These are phyloP conservation scores for Pueraria montana DNA, from an alignment of 306 rosid genomes.

Conservation along the genomic window DNA sequence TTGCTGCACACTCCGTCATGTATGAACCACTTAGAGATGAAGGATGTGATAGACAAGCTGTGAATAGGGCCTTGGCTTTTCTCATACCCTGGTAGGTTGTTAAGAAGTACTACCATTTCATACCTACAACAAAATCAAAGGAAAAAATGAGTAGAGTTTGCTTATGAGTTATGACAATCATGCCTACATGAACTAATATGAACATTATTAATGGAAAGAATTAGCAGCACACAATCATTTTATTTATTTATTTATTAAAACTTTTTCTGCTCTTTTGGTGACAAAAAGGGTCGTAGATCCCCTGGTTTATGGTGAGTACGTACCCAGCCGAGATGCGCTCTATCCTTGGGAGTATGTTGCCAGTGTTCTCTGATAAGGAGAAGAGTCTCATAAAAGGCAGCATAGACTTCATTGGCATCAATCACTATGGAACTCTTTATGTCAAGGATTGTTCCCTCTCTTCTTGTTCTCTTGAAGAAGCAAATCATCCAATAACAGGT, in stretches of 20 bases:
- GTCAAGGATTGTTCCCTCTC: conserved; percentile 62
- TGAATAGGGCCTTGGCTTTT: conserved; percentile 65
- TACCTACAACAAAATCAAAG: background rate
- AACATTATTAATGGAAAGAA: background rate
- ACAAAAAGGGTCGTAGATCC: conserved; percentile 68
- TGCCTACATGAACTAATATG: background rate
- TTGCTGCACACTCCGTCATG: conserved; percentile 47
- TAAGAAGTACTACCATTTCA: background rate
- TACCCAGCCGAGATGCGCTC: conserved; percentile 68
- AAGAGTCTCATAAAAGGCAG: conserved; percentile 62
- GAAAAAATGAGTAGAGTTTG: background rate
- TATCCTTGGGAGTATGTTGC: conserved; percentile 61
- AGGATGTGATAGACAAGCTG: conserved; percentile 60
- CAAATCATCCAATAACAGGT: conserved; percentile 60
- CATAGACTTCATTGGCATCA: conserved; percentile 68
- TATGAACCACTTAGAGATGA: conserved; percentile 71
- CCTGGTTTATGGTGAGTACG: conserved; percentile 61
- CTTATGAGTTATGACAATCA: conserved; percentile 16
- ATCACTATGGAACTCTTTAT: conserved; percentile 67
- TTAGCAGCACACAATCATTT: background rate
- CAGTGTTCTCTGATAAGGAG: conserved; percentile 54
- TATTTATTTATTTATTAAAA: background rate
- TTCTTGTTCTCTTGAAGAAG: conserved; percentile 50
- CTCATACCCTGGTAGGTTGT: conserved; percentile 57
- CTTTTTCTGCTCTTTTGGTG: background rate